Evolutionary conservation across 768 basidiomycete genomes (phyloP), one percentile per base, ranked within the genome.

Genomic region (Hemileccinum rubropunctum): DNA sequence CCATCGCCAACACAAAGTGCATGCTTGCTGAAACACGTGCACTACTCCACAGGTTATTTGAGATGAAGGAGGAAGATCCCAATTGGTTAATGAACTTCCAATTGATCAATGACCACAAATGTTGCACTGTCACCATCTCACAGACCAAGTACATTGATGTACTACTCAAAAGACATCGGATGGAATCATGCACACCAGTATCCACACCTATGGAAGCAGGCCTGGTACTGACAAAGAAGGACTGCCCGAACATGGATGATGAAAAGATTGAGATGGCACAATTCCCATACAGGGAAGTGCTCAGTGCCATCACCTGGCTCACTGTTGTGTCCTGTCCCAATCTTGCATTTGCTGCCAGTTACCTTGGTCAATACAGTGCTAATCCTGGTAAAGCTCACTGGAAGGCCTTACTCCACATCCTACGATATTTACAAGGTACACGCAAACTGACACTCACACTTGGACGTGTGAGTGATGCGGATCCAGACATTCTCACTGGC

Each of bases 401-500:
- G 47, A 52, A 49, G 5, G 60, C 48, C 7, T 42, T 56, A 9
- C 44, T 39, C 30, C 48, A 47, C 43, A 46, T 58, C n/a, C 51
- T 59, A 1, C 47, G 49, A 27, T 50, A 55, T 17, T 40, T 59
- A 13, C 4, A 30, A 14, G 45, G 45, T n/a, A 52, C 51, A 0
- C 33, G 23, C 0, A n/a, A 47, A 5, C 30, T 47, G 13, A 6
- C 2, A 4, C 32, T 42, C 28, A 27, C 27, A 18, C 45, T 47
- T 4, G 33, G 44, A 11, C 21, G 20, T 20, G 37, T 27, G 20
- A 20, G 6, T 1, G 27, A 47, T 34, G 48, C 59, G 0, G 67
- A 74, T 58, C 59, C 72, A 0, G 72, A 73, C 43, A 61, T 23
- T 2, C 32, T 45, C 14, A 45, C 21, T 10, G 43, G 43, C 13